A percentile compares a stretch with the other conserved stretches of the same genome.
Evolutionary conservation across 1,284 basidiomycete genomes (phyloP).

Genomic region (Cystobasidium sp.): DNA sequence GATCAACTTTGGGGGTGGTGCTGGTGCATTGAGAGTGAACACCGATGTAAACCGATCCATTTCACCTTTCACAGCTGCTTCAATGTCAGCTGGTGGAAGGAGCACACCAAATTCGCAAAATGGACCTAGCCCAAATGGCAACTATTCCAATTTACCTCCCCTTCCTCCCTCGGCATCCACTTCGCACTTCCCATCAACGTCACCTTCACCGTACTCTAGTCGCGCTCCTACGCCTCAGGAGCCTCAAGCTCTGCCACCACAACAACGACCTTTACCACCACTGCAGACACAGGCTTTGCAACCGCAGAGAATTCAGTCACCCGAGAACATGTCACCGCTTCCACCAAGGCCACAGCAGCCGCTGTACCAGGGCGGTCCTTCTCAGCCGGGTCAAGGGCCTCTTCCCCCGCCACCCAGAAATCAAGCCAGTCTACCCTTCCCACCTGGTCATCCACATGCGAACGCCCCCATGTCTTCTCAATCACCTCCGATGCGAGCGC

Average conservation of each 20-base stretch:
- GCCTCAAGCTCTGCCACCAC: slow-evolving; percentile 4
- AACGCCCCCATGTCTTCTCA: slow-evolving; percentile 2
- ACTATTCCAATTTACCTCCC: slow-evolving; percentile 25
- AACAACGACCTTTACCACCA: slow-evolving; percentile 22
- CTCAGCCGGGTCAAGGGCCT: background rate
- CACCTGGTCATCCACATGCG: background rate
- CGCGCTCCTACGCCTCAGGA: slow-evolving; percentile 33
- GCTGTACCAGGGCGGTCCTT: background rate
- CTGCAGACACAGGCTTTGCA: background rate
- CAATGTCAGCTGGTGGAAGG: slow-evolving; percentile 16
- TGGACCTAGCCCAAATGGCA: slow-evolving; percentile 2
- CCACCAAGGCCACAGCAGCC: slow-evolving; percentile 9
- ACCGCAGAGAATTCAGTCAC: background rate
- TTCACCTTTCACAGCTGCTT: slow-evolving; percentile 23
- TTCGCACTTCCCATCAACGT: slow-evolving; percentile 32
- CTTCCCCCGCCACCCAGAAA: background rate
- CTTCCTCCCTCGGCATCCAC: slow-evolving; percentile 35
- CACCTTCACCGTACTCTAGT: slow-evolving; percentile 18
- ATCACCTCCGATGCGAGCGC: slow-evolving; percentile 16
- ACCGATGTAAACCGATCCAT: slow-evolving; percentile 25
- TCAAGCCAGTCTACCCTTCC: slow-evolving; percentile 4
- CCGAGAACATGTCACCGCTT: background rate
- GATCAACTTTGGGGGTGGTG: slow-evolving; percentile 34
- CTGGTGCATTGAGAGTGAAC: slow-evolving; percentile 35
- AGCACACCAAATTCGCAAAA: slow-evolving; percentile 24